Conservation (phyloP, 192 early-diverging fungal species). For the Umbelopsis ramanniana region DNA sequence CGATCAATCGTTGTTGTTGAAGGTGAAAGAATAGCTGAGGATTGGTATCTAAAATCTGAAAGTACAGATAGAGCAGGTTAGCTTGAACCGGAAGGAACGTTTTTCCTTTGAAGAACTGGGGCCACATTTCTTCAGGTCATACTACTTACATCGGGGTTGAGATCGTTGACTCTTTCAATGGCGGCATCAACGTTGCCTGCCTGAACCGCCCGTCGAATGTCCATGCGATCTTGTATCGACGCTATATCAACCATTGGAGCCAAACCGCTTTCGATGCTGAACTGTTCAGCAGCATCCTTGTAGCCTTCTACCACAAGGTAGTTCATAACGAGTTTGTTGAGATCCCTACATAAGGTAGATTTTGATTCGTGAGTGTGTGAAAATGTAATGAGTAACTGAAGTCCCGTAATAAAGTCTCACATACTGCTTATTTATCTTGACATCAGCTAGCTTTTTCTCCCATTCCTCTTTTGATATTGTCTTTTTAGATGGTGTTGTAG, state of each 20-base stretch:
- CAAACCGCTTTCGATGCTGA: slow-evolving; percentile 86
- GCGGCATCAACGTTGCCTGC: slow-evolving; percentile 89
- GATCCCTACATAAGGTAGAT: slow-evolving; percentile 61
- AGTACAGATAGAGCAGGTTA: not conserved
- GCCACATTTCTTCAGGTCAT: not conserved
- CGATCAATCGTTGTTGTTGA: slow-evolving; percentile 97
- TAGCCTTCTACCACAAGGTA: slow-evolving; percentile 98
- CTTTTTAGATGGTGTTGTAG: slow-evolving; percentile 50
- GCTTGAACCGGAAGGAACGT: not conserved
- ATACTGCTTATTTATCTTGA: slow-evolving; percentile 85
- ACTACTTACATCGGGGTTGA: slow-evolving; percentile 89
- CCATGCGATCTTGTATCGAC: slow-evolving; percentile 94
- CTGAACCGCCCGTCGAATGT: slow-evolving; percentile 91
- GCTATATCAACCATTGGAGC: slow-evolving; percentile 79
- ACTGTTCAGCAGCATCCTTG: slow-evolving; percentile 98
- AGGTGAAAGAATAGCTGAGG: slow-evolving; percentile 94
- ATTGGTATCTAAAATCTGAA: slow-evolving; percentile 91
- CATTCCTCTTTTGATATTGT: slow-evolving; percentile 78
- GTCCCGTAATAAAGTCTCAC: slow-evolving; percentile 19
- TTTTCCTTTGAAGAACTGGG: not conserved
- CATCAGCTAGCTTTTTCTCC: slow-evolving; percentile 81
- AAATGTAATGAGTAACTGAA: slow-evolving; percentile 5
- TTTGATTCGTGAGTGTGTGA: not conserved
- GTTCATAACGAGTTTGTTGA: slow-evolving; percentile 99
- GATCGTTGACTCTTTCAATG: slow-evolving; percentile 96